Evolutionary conservation across 805 yeast species (phyloP), one percentile per base, ranked within the genome.

Genomic region (Schwanniomyces polymorphus): DNA sequence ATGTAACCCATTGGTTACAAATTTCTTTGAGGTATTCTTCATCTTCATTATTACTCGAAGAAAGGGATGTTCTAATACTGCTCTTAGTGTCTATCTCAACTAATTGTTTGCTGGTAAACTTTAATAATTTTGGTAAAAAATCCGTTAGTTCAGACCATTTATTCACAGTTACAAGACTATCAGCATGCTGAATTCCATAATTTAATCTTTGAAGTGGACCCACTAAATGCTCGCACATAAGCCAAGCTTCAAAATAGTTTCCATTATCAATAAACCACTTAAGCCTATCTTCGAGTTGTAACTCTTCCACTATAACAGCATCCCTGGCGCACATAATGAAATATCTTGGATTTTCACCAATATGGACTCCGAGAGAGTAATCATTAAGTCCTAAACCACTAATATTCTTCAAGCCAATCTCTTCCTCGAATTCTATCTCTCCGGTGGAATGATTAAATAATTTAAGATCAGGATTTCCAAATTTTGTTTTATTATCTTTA

Each of bases 251-350:
- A 14, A 73, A 65, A 56, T 66, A 88, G 44, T 71, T 64, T 1
- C 75, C 75, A 33, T 71, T 78, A 1, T 81, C 81, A 3, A 81
- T 48, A 48, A 75, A 85, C 97, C 97, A 92, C 4, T 81, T 70
- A 39, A 85, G 76, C 48, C 85, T 80, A 60, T 91, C 98, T 26
- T 70, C 64, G 21, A 86, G 65, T 44, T 82, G 83, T n/a, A 87
- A 74, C 50, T 85, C 89, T 54, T 84, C 79, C 0, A 91, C 90
- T 12, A 83, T 70, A 1, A 92, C 86, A 0, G 85, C 92, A 65
- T 91, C 98, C 41, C 81, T 79, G 0, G 97, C 89, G 59, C 92
- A 82, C 5, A 92, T 73, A 16, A 94, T 72, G 56, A 77, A 87
- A 70, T 86, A 89, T 45, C 74, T 72, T 7, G 72, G 63, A 0